Conservation (phyloP, 1,139 yeast genomes). For the Citeromyces hawaiiensis region DNA sequence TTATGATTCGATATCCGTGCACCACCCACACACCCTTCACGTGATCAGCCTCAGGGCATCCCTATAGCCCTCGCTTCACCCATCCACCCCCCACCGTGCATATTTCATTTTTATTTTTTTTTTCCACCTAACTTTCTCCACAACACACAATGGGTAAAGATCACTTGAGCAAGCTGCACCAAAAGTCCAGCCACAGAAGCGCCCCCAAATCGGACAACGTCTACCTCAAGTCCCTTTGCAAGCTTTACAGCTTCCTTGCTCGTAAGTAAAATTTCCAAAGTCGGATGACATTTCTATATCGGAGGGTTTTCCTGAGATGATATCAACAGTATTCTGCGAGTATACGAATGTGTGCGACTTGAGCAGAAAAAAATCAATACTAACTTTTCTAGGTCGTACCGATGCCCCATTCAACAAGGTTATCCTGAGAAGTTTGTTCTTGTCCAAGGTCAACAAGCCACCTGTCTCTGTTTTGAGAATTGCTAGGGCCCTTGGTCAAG, state of each 20-base stretch:
- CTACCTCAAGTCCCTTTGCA: slow-evolving; percentile 95
- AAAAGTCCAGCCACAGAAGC: slow-evolving; percentile 90
- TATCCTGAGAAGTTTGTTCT: slow-evolving; percentile 85
- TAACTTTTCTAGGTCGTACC: slow-evolving; percentile 69
- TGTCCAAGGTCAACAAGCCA: slow-evolving; percentile 98
- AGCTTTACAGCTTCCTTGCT: slow-evolving; percentile 97
- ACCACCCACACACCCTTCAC: background rate
- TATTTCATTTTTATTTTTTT: slow-evolving; percentile 1
- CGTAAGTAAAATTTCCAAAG: slow-evolving; percentile 51
- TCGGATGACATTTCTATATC: slow-evolving; percentile 1
- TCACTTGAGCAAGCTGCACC: slow-evolving; percentile 93
- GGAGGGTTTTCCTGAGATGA: slow-evolving; percentile 1
- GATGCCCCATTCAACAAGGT: slow-evolving; percentile 98
- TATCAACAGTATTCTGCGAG: slow-evolving; percentile 37
- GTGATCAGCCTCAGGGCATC: background rate
- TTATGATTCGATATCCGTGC: slow-evolving; percentile 1
- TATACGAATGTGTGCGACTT: slow-evolving; percentile 42
- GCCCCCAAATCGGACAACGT: slow-evolving; percentile 99
- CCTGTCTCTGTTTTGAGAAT: slow-evolving; percentile 95
- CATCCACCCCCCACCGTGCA: background rate
- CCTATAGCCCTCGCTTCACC: background rate
- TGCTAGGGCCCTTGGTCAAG: slow-evolving; percentile 58
- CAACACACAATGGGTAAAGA: slow-evolving; percentile 80
- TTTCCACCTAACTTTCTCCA: slow-evolving; percentile 3
- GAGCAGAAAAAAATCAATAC: slow-evolving; percentile 37